Conservation (phyloP, 2,329 filamentous ascomycete genomes). For the Penicillium decumbens region DNA sequence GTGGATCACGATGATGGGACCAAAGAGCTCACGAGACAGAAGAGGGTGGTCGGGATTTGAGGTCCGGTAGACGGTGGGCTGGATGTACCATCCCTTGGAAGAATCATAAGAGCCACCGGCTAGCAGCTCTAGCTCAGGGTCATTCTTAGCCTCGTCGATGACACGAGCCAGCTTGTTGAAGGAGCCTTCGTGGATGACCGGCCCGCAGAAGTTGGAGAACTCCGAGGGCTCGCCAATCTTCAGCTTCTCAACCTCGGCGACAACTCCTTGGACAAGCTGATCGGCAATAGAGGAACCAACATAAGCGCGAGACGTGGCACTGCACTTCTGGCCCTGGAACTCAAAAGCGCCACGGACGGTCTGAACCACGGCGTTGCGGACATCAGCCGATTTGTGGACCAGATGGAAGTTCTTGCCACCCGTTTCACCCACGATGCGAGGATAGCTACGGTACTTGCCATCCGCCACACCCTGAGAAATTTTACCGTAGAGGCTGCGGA, state of each 20-base stretch:
- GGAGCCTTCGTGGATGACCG: slow-evolving; percentile 75
- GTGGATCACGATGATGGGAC: slow-evolving; percentile 68
- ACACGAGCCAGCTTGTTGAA: slow-evolving; percentile 75
- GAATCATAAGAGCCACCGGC: slow-evolving; percentile 73
- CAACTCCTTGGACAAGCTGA: slow-evolving; percentile 63
- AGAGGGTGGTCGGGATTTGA: slow-evolving; percentile 69
- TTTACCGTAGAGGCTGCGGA: slow-evolving; percentile 80
- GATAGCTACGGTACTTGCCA: slow-evolving; percentile 78
- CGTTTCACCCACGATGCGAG: slow-evolving; percentile 83
- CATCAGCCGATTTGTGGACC: slow-evolving; percentile 69
- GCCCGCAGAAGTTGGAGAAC: slow-evolving; percentile 76
- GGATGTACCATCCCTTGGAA: slow-evolving; percentile 74
- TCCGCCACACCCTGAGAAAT: slow-evolving; percentile 78
- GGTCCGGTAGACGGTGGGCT: slow-evolving; percentile 76
- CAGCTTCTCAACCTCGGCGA: slow-evolving; percentile 64
- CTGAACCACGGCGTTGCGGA: slow-evolving; percentile 73
- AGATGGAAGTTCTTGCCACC: slow-evolving; percentile 93
- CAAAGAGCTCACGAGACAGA: slow-evolving; percentile 75
- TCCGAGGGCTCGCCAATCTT: slow-evolving; percentile 66
- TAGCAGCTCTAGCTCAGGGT: slow-evolving; percentile 66
- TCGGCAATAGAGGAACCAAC: slow-evolving; percentile 71
- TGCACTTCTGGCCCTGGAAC: slow-evolving; percentile 89
- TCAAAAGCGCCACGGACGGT: slow-evolving; percentile 85
- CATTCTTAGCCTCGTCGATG: slow-evolving; percentile 75
- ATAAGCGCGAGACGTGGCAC: slow-evolving; percentile 75